phyloP scores from a whole-genome alignment of 148 eudicot genomes.

The Spergularia bocconei region DNA sequence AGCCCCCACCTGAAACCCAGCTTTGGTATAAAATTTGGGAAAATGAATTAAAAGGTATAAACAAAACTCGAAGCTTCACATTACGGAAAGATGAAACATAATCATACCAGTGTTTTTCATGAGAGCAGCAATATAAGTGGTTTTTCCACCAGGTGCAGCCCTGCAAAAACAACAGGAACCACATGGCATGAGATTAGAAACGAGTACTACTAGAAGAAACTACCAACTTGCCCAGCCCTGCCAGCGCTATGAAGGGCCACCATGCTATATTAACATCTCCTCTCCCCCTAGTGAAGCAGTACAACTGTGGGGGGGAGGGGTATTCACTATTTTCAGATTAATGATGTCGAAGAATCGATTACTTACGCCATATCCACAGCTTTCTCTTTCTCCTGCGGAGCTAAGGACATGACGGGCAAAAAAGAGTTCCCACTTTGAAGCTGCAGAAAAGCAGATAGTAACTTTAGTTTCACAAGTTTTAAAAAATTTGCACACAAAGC shows the following conservation, averaged over 20 bases:
- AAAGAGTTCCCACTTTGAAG: slow-evolving; percentile 88
- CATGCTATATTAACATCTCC: background rate
- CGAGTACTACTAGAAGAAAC: background rate
- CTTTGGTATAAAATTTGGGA: no score
- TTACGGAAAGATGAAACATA: background rate
- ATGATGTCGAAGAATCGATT: background rate
- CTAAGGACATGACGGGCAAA: slow-evolving; percentile 92
- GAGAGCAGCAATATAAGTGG: slow-evolving; percentile 81
- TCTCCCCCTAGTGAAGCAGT: background rate
- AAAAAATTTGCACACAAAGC: background rate
- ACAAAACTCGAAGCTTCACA: background rate
- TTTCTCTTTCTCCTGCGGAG: slow-evolving; percentile 88
- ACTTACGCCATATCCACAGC: slow-evolving; percentile 95
- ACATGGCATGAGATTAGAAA: background rate
- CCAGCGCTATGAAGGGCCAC: background rate
- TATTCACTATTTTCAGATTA: background rate
- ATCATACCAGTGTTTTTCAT: slow-evolving; percentile 88
- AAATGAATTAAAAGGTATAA: no score
- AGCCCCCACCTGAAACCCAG: no score
- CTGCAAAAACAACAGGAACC: slow-evolving; percentile 35
- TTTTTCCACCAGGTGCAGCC: slow-evolving; percentile 99
- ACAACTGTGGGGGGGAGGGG: background rate
- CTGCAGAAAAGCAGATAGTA: slow-evolving; percentile 44
- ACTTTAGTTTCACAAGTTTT: slow-evolving; percentile 2
- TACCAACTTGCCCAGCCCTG: background rate